Percentiles rank a stretch among this genome's conserved stretches.
Evolutionary conservation across 768 basidiomycete species (phyloP).

Genomic region (Tulasnella calospora): DNA sequence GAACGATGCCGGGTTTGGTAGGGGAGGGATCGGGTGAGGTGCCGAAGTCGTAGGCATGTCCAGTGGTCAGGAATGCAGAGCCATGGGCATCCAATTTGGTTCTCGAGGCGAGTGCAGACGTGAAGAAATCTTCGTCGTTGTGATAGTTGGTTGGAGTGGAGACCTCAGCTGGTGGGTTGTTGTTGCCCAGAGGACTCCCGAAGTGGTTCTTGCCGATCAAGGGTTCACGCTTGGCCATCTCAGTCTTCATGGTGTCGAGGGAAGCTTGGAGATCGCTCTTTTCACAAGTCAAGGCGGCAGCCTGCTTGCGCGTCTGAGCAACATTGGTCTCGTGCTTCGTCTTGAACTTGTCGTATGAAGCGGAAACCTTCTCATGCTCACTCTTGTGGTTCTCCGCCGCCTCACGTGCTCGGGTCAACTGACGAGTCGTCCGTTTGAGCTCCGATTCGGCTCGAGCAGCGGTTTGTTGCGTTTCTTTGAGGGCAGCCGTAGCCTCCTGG

Average conservation of each 20-base stretch:
- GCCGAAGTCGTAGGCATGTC: constrained; percentile 17
- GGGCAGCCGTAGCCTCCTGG: constrained; percentile 75
- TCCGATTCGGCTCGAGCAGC: constrained; percentile 72
- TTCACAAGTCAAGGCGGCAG: constrained; percentile 83
- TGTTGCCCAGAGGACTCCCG: not conserved
- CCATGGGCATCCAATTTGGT: constrained; percentile 43
- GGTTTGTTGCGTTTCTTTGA: constrained; percentile 59
- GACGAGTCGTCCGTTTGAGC: constrained; percentile 70
- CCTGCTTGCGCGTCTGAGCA: constrained; percentile 81
- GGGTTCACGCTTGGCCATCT: constrained; percentile 55
- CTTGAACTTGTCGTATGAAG: constrained; percentile 65
- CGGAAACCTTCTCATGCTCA: constrained; percentile 68
- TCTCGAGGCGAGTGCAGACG: constrained; percentile 17
- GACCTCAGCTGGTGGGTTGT: constrained; percentile 38
- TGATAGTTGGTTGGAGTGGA: constrained; percentile 36
- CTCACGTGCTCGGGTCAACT: constrained; percentile 68
- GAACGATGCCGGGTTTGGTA: constrained; percentile 19
- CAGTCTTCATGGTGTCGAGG: constrained; percentile 70
- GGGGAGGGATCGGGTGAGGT: constrained; percentile 30
- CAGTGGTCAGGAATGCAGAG: constrained; percentile 42
- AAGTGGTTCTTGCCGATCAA: constrained; percentile 11
- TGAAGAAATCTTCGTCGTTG: constrained; percentile 59
- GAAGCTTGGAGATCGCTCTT: constrained; percentile 84
- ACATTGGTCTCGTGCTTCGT: constrained; percentile 92
- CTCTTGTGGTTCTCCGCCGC: constrained; percentile 79